These are phyloP conservation scores for Lagerstroemia speciosa DNA, from an alignment of 345 rosid species.

Conservation along the genomic window DNA sequence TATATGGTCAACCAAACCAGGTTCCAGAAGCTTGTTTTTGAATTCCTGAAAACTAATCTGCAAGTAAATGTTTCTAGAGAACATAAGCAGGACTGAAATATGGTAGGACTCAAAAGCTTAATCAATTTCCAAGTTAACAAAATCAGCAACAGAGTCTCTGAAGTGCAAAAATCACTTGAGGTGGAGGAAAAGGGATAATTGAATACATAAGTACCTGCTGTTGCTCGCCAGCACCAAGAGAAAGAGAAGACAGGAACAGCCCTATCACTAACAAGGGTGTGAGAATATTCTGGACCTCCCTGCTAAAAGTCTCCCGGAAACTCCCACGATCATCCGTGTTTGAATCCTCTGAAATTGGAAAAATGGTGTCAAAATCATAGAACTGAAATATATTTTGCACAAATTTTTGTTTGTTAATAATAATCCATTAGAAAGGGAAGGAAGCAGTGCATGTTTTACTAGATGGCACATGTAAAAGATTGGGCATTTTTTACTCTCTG, in stretches of 20 bases:
- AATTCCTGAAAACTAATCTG: constrained; percentile 99
- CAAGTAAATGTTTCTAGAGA: constrained; percentile 2
- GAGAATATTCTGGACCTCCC: constrained; percentile 39
- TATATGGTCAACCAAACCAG: constrained; percentile 85
- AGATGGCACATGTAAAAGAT: too few relatives aligned
- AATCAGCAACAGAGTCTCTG: not conserved
- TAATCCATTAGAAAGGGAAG: too few relatives aligned
- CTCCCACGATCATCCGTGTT: constrained; percentile 44
- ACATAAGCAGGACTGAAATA: not conserved
- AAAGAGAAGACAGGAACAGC: constrained; percentile 33
- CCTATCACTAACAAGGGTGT: constrained; percentile 51
- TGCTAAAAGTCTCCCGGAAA: constrained; percentile 38
- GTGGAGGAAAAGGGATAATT: not conserved
- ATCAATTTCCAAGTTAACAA: not conserved
- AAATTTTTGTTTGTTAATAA: not conserved
- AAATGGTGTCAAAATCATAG: not conserved
- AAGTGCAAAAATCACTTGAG: not conserved
- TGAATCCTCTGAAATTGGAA: constrained; percentile 51
- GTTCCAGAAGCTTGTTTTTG: constrained; percentile 90
- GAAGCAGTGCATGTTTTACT: too few relatives aligned
- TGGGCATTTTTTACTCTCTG: not conserved
- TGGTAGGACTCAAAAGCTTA: not conserved
- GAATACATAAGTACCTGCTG: constrained; percentile 43
- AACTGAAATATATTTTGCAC: not conserved
- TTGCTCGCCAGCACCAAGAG: constrained; percentile 41